These are phyloP conservation scores for Aegle marmelos DNA, from an alignment of 345 rosid species.

Conservation along the genomic window DNA sequence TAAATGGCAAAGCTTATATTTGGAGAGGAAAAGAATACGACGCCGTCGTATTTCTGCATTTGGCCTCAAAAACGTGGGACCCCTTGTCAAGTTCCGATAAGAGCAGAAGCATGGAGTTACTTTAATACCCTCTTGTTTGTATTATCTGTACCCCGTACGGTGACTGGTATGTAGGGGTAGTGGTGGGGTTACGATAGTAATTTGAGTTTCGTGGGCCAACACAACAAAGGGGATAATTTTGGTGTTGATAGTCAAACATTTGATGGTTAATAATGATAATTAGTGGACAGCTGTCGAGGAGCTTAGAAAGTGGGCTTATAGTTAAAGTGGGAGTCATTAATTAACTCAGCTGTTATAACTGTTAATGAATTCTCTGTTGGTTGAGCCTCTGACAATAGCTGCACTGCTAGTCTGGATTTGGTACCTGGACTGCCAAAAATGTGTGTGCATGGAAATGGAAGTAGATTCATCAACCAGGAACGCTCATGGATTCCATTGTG, in stretches of 20 bases:
- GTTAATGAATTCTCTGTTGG: background rate
- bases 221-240: background rate
- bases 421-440: background rate
- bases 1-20: background rate
- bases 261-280: background rate
- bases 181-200: background rate
- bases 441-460: too few relatives aligned
- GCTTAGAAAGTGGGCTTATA: background rate
- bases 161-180: too few relatives aligned
- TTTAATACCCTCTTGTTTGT: background rate
- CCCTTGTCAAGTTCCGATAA: background rate
- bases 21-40: background rate
- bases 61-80: constrained; percentile 2
- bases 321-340: background rate
- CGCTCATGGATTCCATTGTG: too few relatives aligned
- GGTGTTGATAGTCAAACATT: background rate
- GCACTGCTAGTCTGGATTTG: background rate
- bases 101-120: background rate
- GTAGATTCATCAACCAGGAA: too few relatives aligned
- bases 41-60: background rate
- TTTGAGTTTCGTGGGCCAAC: too few relatives aligned
- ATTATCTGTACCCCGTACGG: too few relatives aligned
- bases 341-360: background rate
- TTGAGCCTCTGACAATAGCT: constrained; percentile 1
- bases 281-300: background rate